Evolutionary conservation across 495 filamentous ascomycete genomes (phyloP).

Genomic region (Clavariopsis aquatica): DNA sequence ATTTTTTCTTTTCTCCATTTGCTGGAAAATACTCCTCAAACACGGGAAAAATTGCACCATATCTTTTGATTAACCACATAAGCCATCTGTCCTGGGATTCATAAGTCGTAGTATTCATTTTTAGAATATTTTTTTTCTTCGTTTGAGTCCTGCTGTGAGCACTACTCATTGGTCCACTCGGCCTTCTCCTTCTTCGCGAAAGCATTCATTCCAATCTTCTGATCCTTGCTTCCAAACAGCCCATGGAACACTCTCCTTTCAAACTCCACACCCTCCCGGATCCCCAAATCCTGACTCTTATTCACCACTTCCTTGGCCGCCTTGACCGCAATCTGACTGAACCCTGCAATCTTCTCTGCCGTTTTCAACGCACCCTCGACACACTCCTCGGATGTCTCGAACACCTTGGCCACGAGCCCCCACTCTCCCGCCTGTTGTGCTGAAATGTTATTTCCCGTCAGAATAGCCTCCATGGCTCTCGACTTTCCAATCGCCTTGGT

Average conservation of each 20-base stretch:
- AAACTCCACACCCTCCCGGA: slow-evolving; percentile 90
- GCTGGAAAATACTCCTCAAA: too few species aligned
- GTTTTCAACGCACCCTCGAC: slow-evolving; percentile 75
- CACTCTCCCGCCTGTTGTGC: slow-evolving; percentile 82
- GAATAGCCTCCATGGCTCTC: slow-evolving; percentile 88
- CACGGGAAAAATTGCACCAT: too few species aligned
- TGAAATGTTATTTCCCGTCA: slow-evolving; percentile 80
- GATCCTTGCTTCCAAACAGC: slow-evolving; percentile 89
- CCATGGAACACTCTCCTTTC: slow-evolving; percentile 90
- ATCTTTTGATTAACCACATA: too few species aligned
- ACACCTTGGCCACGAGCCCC: slow-evolving; percentile 83
- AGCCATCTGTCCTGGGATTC: too few species aligned
- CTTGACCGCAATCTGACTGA: slow-evolving; percentile 75
- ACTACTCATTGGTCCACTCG: slow-evolving; percentile 81
- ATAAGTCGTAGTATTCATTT: background rate
- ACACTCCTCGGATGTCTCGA: slow-evolving; percentile 78
- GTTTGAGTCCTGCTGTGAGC: background rate
- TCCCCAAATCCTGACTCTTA: slow-evolving; percentile 84
- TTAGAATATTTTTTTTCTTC: background rate
- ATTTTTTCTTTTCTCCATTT: too few species aligned
- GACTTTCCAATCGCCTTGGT: slow-evolving; percentile 85
- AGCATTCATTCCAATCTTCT: slow-evolving; percentile 96
- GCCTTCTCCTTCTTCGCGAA: slow-evolving; percentile 94
- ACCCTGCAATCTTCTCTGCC: slow-evolving; percentile 83
- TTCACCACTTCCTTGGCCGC: slow-evolving; percentile 98